Conservation (phyloP, 129 eudicot species). For the Tagetes patula region DNA sequence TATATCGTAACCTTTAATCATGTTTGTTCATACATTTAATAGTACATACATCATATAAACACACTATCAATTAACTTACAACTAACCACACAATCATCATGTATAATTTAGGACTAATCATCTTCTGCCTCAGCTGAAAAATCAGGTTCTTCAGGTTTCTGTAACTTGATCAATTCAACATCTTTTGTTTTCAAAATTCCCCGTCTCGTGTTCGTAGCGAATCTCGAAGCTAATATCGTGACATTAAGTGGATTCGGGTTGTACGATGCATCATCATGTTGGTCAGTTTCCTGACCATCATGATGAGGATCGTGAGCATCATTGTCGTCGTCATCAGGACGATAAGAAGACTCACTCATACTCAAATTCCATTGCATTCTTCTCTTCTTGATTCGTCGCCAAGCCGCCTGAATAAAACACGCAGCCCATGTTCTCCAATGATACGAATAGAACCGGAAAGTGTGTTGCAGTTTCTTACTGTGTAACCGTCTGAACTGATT, state of each 20-base stretch:
- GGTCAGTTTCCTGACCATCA: conserved; percentile 33
- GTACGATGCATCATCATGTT: conserved; percentile 11
- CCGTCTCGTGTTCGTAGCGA: conserved; percentile 75
- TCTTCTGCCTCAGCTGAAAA: conserved; percentile 77
- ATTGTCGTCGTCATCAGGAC: conserved; percentile 36
- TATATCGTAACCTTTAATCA: conserved; percentile 22
- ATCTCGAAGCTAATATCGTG: conserved; percentile 76
- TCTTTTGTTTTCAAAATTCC: conserved; percentile 69
- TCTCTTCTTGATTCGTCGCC: conserved; percentile 71
- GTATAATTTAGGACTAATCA: conserved; percentile 39
- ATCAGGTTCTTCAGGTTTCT: conserved; percentile 94
- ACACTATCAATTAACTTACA: conserved; percentile 15
- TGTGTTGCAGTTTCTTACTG: conserved; percentile 87
- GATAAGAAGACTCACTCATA: conserved; percentile 56
- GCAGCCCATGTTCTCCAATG: conserved; percentile 98
- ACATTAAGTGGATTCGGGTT: conserved; percentile 50
- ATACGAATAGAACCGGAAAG: conserved; percentile 73
- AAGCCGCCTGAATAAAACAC: conserved; percentile 88
- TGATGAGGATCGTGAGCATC: conserved; percentile 21
- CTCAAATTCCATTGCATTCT: conserved; percentile 57
- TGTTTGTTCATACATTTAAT: conserved; percentile 18
- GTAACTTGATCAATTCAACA: conserved; percentile 58
- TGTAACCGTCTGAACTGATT: conserved; percentile 82
- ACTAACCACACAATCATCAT: conserved; percentile 17
- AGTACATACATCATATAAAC: conserved; percentile 30